These are phyloP conservation scores for Cadophora sp. DNA, from an alignment of 2,329 filamentous ascomycete genomes.

Conservation along the genomic window DNA sequence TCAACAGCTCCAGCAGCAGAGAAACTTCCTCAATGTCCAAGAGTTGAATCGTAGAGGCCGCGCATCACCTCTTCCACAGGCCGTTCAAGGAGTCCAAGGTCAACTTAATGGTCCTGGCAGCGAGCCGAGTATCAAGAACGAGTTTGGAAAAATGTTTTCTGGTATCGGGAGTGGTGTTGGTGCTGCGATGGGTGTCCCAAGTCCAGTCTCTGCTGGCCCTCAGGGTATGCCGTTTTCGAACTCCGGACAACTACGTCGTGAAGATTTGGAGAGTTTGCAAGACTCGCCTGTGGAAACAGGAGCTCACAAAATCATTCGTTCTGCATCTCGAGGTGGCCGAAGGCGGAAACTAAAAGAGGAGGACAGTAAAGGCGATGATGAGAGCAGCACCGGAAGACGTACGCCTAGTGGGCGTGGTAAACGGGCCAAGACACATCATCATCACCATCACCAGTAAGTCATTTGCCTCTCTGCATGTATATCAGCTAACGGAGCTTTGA, in stretches of 20 bases:
- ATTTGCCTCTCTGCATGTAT: neutral
- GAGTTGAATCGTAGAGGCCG: constrained; percentile 83
- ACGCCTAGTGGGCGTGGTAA: constrained; percentile 68
- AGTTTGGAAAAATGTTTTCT: constrained; percentile 93
- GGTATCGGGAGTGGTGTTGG: constrained; percentile 81
- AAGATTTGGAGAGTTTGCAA: constrained; percentile 56
- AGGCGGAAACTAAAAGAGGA: constrained; percentile 81
- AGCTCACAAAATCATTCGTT: constrained; percentile 49
- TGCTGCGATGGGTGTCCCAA: constrained; percentile 54
- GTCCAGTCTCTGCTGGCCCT: constrained; percentile 58
- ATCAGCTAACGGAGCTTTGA: constrained; percentile 36
- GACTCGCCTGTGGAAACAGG: constrained; percentile 49
- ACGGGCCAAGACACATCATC: constrained; percentile 66
- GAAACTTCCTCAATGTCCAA: constrained; percentile 75
- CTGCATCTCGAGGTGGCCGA: constrained; percentile 55
- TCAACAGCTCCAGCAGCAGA: constrained; percentile 61
- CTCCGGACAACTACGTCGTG: constrained; percentile 55
- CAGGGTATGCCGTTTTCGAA: constrained; percentile 57
- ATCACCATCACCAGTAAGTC: constrained; percentile 70
- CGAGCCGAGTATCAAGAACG: constrained; percentile 91
- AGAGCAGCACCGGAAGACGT: constrained; percentile 67
- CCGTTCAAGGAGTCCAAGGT: constrained; percentile 88
- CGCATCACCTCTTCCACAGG: constrained; percentile 87
- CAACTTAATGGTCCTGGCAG: constrained; percentile 79
- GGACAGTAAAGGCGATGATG: constrained; percentile 69